These are phyloP conservation scores for Calonectria pseudoturangicola DNA, from an alignment of 2,329 filamentous ascomycete genomes.

Conservation along the genomic window DNA sequence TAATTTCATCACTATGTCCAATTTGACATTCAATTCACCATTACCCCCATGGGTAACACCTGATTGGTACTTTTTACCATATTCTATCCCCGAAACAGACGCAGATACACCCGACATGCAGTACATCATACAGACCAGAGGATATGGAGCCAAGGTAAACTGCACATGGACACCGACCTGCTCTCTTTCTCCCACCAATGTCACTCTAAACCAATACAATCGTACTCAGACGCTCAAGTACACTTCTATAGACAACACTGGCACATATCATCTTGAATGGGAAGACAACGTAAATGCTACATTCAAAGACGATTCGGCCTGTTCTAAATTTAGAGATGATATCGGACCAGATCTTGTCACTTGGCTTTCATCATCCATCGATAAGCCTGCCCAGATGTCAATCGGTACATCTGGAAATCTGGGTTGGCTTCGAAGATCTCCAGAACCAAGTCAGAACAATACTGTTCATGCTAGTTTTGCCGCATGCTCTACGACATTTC, in stretches of 20 bases:
- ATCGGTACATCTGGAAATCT: background rate
- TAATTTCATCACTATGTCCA: background rate
- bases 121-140: background rate
- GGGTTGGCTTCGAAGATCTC: background rate
- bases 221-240: background rate
- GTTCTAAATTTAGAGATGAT: background rate
- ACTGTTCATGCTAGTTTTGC: background rate
- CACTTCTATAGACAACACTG: background rate
- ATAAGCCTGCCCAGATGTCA: background rate
- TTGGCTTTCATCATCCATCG: background rate
- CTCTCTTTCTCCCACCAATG: background rate
- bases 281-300: background rate
- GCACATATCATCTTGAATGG: background rate
- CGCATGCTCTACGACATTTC: background rate
- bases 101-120: background rate
- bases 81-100: background rate
- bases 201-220: background rate
- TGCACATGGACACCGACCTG: background rate
- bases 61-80: constrained; percentile 21
- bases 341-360: background rate
- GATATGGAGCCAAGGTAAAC: background rate
- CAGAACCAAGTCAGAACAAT: background rate
- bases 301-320: background rate
- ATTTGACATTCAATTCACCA: background rate
- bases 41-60: constrained; percentile 18